Evolutionary conservation across 805 yeast species (phyloP).

Genomic region (Kuraishia floccosa): DNA sequence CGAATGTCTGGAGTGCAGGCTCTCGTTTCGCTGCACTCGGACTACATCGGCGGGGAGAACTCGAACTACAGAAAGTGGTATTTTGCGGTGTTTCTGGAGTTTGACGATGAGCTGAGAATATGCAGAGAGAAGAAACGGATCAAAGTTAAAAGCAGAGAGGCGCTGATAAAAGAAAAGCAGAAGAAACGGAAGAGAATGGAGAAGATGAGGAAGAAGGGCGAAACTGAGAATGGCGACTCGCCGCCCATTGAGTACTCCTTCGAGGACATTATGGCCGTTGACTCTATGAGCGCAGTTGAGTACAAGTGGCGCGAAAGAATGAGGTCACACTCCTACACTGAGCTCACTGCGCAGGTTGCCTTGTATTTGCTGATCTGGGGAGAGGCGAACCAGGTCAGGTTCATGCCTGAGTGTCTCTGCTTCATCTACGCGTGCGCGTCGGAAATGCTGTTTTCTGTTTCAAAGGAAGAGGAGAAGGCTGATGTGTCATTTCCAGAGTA

Average conservation of each 20-base stretch:
- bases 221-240: conserved; percentile 25
- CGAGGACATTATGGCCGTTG: conserved; percentile 6
- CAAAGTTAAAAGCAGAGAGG: conserved; percentile 3
- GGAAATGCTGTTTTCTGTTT: conserved; percentile 31
- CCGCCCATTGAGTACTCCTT: conserved; percentile 38
- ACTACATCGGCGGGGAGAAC: conserved; percentile 84
- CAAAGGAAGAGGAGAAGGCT: conserved; percentile 22
- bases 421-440: conserved; percentile 45
- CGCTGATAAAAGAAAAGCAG: conserved; percentile 41
- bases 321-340: not conserved
- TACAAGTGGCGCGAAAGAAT: conserved; percentile 56
- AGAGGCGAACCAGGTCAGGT: conserved; percentile 57
- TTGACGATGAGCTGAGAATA: conserved; percentile 54
- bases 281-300: conserved; percentile 61
- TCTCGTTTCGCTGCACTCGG: conserved; percentile 67
- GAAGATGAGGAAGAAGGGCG: conserved; percentile 25
- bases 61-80: conserved; percentile 90
- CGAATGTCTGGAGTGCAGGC: conserved; percentile 68
- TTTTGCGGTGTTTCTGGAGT: conserved; percentile 72
- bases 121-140: not conserved
- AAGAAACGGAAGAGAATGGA: too few species aligned
- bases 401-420: conserved; percentile 38
- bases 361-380: conserved; percentile 63
- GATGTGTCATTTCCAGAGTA: conserved; percentile 6
- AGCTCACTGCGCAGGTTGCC: conserved; percentile 51